These are phyloP conservation scores for Teratosphaeria gauchensis DNA, from an alignment of 2,329 filamentous ascomycete species.

Conservation along the genomic window DNA sequence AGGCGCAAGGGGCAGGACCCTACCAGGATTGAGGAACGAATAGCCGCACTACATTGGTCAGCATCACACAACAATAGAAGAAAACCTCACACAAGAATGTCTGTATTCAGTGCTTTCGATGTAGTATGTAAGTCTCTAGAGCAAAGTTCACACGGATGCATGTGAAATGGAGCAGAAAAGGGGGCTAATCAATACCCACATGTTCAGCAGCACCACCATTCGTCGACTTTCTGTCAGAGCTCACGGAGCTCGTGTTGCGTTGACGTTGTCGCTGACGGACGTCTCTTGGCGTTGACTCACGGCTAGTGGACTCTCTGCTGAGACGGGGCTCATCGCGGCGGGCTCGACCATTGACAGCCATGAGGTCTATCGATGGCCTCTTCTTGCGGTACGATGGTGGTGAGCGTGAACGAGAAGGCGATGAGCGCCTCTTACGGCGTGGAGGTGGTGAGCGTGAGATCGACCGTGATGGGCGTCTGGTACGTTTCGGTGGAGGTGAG, in stretches of 20 bases:
- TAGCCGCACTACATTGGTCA: background rate
- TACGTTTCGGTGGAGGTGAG: conserved; percentile 18
- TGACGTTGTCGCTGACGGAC: background rate
- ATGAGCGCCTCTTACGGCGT: conserved; percentile 2
- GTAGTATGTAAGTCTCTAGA: background rate
- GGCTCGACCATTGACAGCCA: background rate
- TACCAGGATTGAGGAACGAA: background rate
- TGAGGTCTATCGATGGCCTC: conserved; percentile 1
- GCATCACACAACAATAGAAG: background rate
- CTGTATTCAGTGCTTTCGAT: background rate
- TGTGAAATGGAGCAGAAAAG: background rate
- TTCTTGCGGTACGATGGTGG: conserved; percentile 5
- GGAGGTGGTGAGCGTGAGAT: background rate
- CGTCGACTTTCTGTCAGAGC: background rate
- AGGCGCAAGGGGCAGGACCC: background rate
- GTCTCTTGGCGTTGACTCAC: background rate
- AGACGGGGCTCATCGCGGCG: conserved; percentile 5
- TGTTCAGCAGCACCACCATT: conserved; percentile 4
- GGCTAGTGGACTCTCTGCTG: conserved; percentile 2
- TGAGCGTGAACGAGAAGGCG: conserved; percentile 9
- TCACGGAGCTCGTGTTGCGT: conserved; percentile 3
- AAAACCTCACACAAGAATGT: background rate
- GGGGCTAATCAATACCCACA: conserved; percentile 6
- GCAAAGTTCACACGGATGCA: background rate
- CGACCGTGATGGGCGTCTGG: conserved; percentile 6